phyloP scores from a whole-genome alignment of 805 yeast species.

The Candida palmyrensis region DNA sequence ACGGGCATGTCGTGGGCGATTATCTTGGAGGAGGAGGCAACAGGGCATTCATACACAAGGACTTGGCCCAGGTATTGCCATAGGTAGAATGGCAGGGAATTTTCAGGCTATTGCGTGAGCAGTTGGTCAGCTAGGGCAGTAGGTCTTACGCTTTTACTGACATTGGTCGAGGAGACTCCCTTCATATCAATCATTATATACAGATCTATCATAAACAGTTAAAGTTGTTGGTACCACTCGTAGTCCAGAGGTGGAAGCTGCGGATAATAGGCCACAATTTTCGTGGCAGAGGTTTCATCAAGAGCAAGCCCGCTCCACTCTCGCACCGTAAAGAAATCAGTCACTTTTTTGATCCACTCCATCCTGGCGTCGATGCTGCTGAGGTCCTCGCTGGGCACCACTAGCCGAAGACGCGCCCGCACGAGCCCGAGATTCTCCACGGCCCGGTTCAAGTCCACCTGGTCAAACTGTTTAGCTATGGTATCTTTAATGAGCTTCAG shows the following conservation, averaged over 20 bases:
- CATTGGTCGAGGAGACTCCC: no score
- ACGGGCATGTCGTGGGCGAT: conserved; percentile 89
- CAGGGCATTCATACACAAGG: conserved; percentile 70
- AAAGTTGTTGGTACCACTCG: conserved; percentile 1
- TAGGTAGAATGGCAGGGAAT: no score
- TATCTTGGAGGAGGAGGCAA: conserved; percentile 92
- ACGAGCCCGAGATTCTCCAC: conserved; percentile 56
- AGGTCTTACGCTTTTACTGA: conserved; percentile 2
- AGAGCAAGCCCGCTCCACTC: conserved; percentile 51
- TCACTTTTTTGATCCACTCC: conserved; percentile 64
- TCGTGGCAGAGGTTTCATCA: conserved; percentile 21
- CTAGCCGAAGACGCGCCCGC: conserved; percentile 45
- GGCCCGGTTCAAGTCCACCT: conserved; percentile 50
- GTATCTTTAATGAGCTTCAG: conserved; percentile 48
- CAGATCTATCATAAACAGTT: background rate
- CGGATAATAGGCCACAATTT: conserved; percentile 46
- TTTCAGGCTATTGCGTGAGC: no score
- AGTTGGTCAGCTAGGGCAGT: no score
- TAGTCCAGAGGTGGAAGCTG: conserved; percentile 39
- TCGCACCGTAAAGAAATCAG: conserved; percentile 53
- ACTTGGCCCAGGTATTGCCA: no score
- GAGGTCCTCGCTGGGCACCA: conserved; percentile 43
- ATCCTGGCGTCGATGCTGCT: conserved; percentile 53
- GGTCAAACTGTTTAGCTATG: conserved; percentile 46
- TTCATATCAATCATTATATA: background rate